A percentile compares a stretch with the other conserved stretches of the same genome.
These are phyloP conservation scores for Hypholoma sublateritium DNA, from an alignment of 768 basidiomycete genomes.

Conservation along the genomic window DNA sequence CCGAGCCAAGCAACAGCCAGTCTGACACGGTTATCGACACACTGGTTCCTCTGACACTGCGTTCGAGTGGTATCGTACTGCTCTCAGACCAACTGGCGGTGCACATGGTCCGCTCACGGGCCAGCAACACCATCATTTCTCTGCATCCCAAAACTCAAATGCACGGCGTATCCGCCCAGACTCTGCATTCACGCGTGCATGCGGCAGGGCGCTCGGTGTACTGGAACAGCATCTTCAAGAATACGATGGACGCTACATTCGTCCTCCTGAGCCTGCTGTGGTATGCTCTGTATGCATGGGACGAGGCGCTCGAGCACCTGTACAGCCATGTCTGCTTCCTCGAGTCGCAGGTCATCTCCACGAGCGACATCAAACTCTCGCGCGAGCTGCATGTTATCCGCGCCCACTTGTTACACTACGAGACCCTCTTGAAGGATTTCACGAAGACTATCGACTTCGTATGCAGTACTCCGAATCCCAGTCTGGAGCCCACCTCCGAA, in stretches of 20 bases:
- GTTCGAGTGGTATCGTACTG: constrained; percentile 34
- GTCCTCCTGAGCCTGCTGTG: constrained; percentile 52
- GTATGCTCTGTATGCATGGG: constrained; percentile 64
- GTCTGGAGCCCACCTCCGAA: constrained; percentile 25
- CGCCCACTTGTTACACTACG: constrained; percentile 59
- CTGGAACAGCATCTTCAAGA: constrained; percentile 42
- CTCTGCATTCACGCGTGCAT: constrained; percentile 35
- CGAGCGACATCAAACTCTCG: constrained; percentile 18
- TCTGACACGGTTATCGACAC: constrained; percentile 46
- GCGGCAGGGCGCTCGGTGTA: constrained; percentile 42
- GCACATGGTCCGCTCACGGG: constrained; percentile 48
- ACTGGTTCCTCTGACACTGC: constrained; percentile 44
- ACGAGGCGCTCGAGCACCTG: constrained; percentile 53
- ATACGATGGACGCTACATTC: constrained; percentile 51
- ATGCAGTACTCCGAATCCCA: constrained; percentile 46
- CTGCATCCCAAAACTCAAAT: constrained; percentile 38
- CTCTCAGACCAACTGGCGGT: constrained; percentile 51
- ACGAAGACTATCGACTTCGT: constrained; percentile 51
- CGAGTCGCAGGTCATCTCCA: constrained; percentile 25
- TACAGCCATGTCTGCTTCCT: constrained; percentile 51
- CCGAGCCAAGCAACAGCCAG: background rate
- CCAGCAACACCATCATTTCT: constrained; percentile 41
- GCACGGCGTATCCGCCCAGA: constrained; percentile 32
- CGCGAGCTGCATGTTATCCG: constrained; percentile 55
- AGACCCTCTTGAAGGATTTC: constrained; percentile 53